Percentiles rank a stretch among this genome's conserved stretches.
Conservation (phyloP, 2,329 filamentous ascomycete genomes). For the Hortaea werneckii region DNA sequence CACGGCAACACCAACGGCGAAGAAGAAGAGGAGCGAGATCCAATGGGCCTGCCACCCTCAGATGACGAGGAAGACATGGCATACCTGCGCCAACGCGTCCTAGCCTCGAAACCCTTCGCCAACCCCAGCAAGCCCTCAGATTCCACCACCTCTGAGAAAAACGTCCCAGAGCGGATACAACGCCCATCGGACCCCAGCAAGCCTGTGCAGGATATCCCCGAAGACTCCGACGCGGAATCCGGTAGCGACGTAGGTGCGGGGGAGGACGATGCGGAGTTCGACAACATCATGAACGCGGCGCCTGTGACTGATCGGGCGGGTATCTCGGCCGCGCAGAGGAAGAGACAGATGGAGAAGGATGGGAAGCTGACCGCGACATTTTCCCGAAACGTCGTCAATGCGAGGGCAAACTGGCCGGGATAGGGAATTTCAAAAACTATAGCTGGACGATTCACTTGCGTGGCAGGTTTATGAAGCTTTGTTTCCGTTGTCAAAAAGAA, state of each 20-base stretch:
- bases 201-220: slow-evolving; percentile 24
- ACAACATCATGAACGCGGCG: slow-evolving; percentile 85
- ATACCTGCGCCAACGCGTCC: slow-evolving; percentile 77
- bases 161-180: slow-evolving; percentile 49
- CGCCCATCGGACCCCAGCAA: slow-evolving; percentile 43
- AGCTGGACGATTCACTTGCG: too few species aligned
- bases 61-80: slow-evolving; percentile 90
- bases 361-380: slow-evolving; percentile 37
- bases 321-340: slow-evolving; percentile 51
- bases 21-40: slow-evolving; percentile 48
- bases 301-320: slow-evolving; percentile 81
- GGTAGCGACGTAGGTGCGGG: slow-evolving; percentile 56
- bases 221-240: slow-evolving; percentile 57
- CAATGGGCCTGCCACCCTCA: slow-evolving; percentile 62
- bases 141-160: slow-evolving; percentile 42
- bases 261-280: slow-evolving; percentile 69
- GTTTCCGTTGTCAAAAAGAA: neutral
- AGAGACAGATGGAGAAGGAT: slow-evolving; percentile 39
- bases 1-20: slow-evolving; percentile 30
- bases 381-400: slow-evolving; percentile 38
- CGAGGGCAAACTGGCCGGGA: slow-evolving; percentile 35
- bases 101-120: slow-evolving; percentile 80
- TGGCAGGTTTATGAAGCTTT: neutral
- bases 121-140: slow-evolving; percentile 36
- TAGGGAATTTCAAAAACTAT: neutral